Percentiles rank a stretch among this genome's conserved stretches.
Evolutionary conservation across 352 stramenopile species (phyloP).

Genomic region (Salisapilia sapeloensis): DNA sequence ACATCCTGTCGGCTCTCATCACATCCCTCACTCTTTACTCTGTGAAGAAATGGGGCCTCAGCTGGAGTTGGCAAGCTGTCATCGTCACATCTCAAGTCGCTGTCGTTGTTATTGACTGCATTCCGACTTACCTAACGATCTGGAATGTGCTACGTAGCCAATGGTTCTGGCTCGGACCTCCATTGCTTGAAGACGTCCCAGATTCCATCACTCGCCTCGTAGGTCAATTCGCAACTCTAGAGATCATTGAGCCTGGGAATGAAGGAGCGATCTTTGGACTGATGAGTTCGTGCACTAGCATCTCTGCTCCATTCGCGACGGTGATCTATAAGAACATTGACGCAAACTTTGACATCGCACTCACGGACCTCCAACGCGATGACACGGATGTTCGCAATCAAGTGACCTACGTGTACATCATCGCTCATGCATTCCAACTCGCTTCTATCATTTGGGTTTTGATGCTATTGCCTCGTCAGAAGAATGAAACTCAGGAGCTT

Average conservation of each 20-base stretch:
- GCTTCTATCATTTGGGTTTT: no score
- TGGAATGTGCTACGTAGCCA: slow-evolving; percentile 52
- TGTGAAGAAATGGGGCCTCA: slow-evolving; percentile 23
- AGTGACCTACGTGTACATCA: slow-evolving; percentile 1
- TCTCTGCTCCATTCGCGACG: slow-evolving; percentile 27
- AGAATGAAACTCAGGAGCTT: no score
- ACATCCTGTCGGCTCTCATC: slow-evolving; percentile 21
- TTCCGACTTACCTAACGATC: slow-evolving; percentile 39
- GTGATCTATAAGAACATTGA: slow-evolving; percentile 41
- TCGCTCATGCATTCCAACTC: no score
- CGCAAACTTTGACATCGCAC: slow-evolving; percentile 29
- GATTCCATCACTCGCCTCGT: slow-evolving; percentile 11
- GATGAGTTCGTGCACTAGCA: slow-evolving; percentile 16
- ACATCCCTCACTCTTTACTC: slow-evolving; percentile 17
- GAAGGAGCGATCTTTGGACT: slow-evolving; percentile 31
- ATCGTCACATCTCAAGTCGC: slow-evolving; percentile 18
- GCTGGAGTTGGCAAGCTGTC: slow-evolving; percentile 33
- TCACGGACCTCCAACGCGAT: slow-evolving; percentile 6
- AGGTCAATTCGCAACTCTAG: slow-evolving; percentile 17
- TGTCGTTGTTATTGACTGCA: slow-evolving; percentile 22
- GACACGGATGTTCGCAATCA: background rate
- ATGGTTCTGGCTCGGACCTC: slow-evolving; percentile 45
- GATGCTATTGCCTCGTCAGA: no score
- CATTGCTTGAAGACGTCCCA: slow-evolving; percentile 29
- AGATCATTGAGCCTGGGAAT: slow-evolving; percentile 24